phyloP scores from a whole-genome alignment of 2,329 filamentous ascomycete species.

The Cladosporium cucumerinum region DNA sequence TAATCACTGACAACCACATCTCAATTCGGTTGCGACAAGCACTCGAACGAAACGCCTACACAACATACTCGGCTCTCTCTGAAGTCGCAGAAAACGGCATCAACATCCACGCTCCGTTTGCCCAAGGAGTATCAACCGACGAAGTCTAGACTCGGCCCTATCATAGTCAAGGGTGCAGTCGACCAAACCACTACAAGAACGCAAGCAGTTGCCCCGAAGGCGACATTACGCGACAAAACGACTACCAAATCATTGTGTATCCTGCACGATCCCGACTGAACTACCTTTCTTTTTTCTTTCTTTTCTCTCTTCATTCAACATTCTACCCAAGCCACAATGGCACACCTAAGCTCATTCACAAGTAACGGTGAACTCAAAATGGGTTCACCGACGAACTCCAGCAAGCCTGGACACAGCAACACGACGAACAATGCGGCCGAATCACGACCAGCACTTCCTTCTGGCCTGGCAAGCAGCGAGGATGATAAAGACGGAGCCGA shows the following conservation, averaged over 20 bases:
- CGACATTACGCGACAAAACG: constrained; percentile 13
- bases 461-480: constrained; percentile 21
- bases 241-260: background rate
- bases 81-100: background rate
- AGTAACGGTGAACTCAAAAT: background rate
- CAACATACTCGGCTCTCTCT: background rate
- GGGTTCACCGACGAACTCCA: background rate
- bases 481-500: constrained; percentile 25
- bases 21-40: constrained; percentile 16
- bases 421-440: constrained; percentile 19
- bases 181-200: constrained; percentile 12
- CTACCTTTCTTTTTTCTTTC: too few relatives aligned
- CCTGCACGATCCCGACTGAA: background rate
- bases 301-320: background rate
- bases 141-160: constrained; percentile 14
- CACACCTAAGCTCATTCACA: background rate
- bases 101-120: background rate
- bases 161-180: constrained; percentile 15
- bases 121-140: constrained; percentile 12
- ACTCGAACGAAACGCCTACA: constrained; percentile 6
- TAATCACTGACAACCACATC: constrained; percentile 17
- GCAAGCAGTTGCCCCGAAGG: constrained; percentile 18
- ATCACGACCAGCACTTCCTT: constrained; percentile 2
- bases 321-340: background rate
- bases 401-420: constrained; percentile 9